phyloP scores from a whole-genome alignment of 2,329 filamentous ascomycete genomes.

The Sordariomycetes sp. region DNA sequence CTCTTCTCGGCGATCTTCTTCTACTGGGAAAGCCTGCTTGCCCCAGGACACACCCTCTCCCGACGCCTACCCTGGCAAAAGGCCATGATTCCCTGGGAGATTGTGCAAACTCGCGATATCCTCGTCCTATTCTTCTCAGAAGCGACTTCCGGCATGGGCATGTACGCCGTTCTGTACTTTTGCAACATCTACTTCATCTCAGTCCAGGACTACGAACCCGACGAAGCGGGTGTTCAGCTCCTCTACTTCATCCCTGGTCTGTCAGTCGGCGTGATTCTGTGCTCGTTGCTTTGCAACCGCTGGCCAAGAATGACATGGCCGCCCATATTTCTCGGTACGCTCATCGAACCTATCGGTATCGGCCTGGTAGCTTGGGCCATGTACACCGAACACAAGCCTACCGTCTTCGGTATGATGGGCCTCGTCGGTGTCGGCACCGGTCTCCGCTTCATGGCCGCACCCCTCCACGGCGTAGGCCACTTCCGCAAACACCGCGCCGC shows the following conservation, averaged over 20 bases:
- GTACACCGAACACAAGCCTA: constrained; percentile 30
- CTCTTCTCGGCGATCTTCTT: constrained; percentile 30
- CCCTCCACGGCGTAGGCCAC: constrained; percentile 53
- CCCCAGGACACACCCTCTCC: constrained; percentile 34
- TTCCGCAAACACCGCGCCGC: constrained; percentile 49
- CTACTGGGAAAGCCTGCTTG: constrained; percentile 43
- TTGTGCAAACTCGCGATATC: constrained; percentile 49
- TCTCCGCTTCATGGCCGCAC: constrained; percentile 54
- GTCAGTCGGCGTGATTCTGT: constrained; percentile 46
- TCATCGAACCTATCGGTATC: constrained; percentile 49
- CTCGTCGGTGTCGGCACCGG: constrained; percentile 55
- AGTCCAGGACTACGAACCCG: constrained; percentile 39
- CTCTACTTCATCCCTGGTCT: constrained; percentile 57
- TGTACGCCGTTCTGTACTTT: constrained; percentile 55
- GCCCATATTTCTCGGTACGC: constrained; percentile 45
- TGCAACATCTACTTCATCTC: constrained; percentile 59
- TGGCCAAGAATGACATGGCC: constrained; percentile 54
- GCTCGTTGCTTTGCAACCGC: constrained; percentile 50
- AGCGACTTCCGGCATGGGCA: constrained; percentile 47
- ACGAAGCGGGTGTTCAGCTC: constrained; percentile 45
- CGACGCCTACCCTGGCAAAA: constrained; percentile 42
- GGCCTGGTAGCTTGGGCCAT: constrained; percentile 49
- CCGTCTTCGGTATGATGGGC: constrained; percentile 59
- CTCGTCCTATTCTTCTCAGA: constrained; percentile 53
- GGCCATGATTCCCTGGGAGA: constrained; percentile 54